Percentiles rank a stretch among this genome's conserved stretches.
Evolutionary conservation across 2,329 filamentous ascomycete species (phyloP).

Genomic region (Colletotrichum sp.): DNA sequence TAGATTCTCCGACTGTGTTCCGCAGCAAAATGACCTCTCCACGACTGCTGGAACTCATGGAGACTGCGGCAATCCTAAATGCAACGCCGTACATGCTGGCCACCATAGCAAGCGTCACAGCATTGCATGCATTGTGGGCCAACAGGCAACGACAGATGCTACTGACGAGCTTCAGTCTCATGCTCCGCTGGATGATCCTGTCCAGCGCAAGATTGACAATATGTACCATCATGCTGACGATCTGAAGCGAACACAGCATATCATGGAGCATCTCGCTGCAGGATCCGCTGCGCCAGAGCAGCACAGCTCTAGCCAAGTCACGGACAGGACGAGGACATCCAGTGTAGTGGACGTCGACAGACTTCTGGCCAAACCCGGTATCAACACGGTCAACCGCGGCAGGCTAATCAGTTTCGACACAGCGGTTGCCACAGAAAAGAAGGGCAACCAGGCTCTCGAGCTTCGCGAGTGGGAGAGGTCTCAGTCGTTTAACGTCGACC

Average conservation of each 20-base stretch:
- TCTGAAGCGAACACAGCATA: constrained; percentile 37
- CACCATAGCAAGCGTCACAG: constrained; percentile 36
- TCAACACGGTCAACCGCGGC: neutral
- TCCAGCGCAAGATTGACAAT: constrained; percentile 32
- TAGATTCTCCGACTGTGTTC: constrained; percentile 34
- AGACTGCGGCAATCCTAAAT: constrained; percentile 32
- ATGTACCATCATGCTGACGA: constrained; percentile 37
- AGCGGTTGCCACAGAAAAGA: neutral
- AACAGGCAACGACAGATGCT: constrained; percentile 10
- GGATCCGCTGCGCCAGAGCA: constrained; percentile 4
- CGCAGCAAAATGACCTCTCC: constrained; percentile 21
- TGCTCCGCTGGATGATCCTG: neutral
- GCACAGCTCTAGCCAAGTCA: neutral
- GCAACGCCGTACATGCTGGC: constrained; percentile 27
- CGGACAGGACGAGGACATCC: too few relatives aligned
- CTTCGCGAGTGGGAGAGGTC: neutral
- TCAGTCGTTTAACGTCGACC: constrained; percentile 3
- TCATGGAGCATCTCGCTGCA: constrained; percentile 36
- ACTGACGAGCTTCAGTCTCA: neutral
- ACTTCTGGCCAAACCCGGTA: neutral
- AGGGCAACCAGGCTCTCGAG: neutral
- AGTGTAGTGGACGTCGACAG: neutral
- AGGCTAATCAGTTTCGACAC: neutral
- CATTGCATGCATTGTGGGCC: constrained; percentile 31
- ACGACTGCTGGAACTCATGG: constrained; percentile 17